Conservation (phyloP, 2,329 filamentous ascomycete species). For the Dichotomopilus funicola region DNA sequence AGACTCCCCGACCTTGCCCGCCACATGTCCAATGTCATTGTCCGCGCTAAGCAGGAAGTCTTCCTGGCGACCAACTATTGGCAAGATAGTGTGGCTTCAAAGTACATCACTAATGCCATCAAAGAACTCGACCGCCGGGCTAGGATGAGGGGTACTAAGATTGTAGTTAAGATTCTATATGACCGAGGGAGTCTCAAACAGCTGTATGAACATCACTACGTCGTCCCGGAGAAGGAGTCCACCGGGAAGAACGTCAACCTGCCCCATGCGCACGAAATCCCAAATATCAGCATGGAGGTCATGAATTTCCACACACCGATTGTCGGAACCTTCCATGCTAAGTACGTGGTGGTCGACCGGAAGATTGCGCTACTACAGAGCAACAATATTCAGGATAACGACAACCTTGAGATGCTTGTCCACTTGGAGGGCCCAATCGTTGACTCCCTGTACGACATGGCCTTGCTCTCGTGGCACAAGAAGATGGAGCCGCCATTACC, state of each 20-base stretch:
- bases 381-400: conserved; percentile 74
- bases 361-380: conserved; percentile 65
- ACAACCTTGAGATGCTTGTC: conserved; percentile 75
- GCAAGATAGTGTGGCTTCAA: conserved; percentile 62
- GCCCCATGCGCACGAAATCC: conserved; percentile 58
- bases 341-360: conserved; percentile 71
- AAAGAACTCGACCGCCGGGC: conserved; percentile 62
- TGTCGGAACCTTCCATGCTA: conserved; percentile 69
- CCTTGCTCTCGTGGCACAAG: conserved; percentile 65
- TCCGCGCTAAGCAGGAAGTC: conserved; percentile 63
- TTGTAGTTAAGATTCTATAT: conserved; percentile 69
- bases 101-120: conserved; percentile 61
- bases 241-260: conserved; percentile 52
- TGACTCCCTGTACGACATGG: conserved; percentile 68
- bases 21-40: conserved; percentile 72
- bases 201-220: conserved; percentile 57
- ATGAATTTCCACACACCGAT: conserved; percentile 65
- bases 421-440: conserved; percentile 72
- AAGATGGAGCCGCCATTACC: conserved; percentile 54
- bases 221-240: conserved; percentile 52
- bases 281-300: conserved; percentile 65
- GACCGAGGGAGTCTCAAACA: conserved; percentile 63
- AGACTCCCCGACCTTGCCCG: conserved; percentile 62
- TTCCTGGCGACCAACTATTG: conserved; percentile 72
- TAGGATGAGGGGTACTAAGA: conserved; percentile 46